Conservation (phyloP, 2,329 filamentous ascomycete genomes). For the Trichophyton rubrum region DNA sequence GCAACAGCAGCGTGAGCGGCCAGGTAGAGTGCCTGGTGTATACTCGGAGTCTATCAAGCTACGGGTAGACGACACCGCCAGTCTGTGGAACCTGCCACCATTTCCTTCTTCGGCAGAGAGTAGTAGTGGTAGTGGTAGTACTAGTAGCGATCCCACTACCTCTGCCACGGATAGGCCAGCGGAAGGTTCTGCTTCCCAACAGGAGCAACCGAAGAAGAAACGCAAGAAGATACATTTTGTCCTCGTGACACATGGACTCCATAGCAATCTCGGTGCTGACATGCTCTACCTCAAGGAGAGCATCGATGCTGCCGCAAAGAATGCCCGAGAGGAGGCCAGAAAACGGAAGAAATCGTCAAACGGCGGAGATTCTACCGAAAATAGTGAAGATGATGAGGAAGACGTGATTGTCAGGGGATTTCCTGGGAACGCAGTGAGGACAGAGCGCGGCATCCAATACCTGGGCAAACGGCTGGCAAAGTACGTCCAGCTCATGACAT, state of each 20-base stretch:
- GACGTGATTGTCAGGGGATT: slow-evolving; percentile 82
- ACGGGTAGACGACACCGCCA: slow-evolving; percentile 74
- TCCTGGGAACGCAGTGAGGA: slow-evolving; percentile 76
- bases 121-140: too few relatives aligned
- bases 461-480: slow-evolving; percentile 87
- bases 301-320: slow-evolving; percentile 70
- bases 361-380: slow-evolving; percentile 8
- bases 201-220: slow-evolving; percentile 24
- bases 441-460: slow-evolving; percentile 92
- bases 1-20: neutral
- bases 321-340: slow-evolving; percentile 59
- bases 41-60: slow-evolving; percentile 71
- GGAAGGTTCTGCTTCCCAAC: slow-evolving; percentile 11
- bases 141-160: slow-evolving; percentile 25
- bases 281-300: slow-evolving; percentile 97
- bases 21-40: slow-evolving; percentile 53
- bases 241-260: slow-evolving; percentile 81
- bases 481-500: slow-evolving; percentile 79
- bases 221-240: slow-evolving; percentile 80
- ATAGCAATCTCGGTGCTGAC: slow-evolving; percentile 89
- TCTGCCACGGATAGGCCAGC: slow-evolving; percentile 13
- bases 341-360: slow-evolving; percentile 34
- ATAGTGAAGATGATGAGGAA: slow-evolving; percentile 38
- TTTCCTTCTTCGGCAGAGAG: slow-evolving; percentile 44
- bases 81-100: slow-evolving; percentile 82